Evolutionary conservation across 805 yeast genomes (phyloP), one percentile per base, ranked within the genome.

Genomic region (Wickerhamiella hasegawae): DNA sequence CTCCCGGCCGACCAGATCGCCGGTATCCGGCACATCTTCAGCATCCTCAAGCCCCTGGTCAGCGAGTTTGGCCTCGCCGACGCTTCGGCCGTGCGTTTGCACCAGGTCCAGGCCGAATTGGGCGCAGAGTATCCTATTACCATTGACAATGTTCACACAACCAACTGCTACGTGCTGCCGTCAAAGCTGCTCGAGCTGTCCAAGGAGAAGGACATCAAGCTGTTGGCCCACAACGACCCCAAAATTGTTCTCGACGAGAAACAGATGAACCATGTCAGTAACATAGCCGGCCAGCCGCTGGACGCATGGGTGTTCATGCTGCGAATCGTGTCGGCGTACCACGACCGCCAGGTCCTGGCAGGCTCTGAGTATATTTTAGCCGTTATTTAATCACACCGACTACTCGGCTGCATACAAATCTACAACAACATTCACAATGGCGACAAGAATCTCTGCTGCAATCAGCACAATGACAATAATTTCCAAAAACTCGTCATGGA

Each of bases 381-480:
- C 11, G 31, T 33, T 6, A 18, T 9, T 8, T 9, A 16, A n/a
- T n/a, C n/a, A n/a, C n/a, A n/a, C n/a, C n/a, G 5, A 11, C 18
- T 30, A 30, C 10, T 16, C 16, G 23, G 33, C 39, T 4, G 47
- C 51, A 17, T 39, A 29, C 15, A 55, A 43, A 40, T 60, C 64
- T 3, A 59, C 63, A 11, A 54, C 37, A 5, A 84, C 82, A 50
- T 85, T 85, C 28, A 85, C 65, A 9, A 87, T 65, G 15, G 95
- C 85, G 4, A 87, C 92, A 22, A 85, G 57, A 12, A 87, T 93
- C 58, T 87, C 94, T 5, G 85, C 90, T 3, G 87, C 94, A 40
- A 90, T 93, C 34, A 90, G 61, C 18, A 84, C 74, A 37, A 90
- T 84, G 15, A 90, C 95, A 26, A 87, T 79, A 45, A 82, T 76